These are phyloP conservation scores for Arthrobotrys sphaeroides DNA, from an alignment of 2,329 filamentous ascomycete genomes.

Conservation along the genomic window DNA sequence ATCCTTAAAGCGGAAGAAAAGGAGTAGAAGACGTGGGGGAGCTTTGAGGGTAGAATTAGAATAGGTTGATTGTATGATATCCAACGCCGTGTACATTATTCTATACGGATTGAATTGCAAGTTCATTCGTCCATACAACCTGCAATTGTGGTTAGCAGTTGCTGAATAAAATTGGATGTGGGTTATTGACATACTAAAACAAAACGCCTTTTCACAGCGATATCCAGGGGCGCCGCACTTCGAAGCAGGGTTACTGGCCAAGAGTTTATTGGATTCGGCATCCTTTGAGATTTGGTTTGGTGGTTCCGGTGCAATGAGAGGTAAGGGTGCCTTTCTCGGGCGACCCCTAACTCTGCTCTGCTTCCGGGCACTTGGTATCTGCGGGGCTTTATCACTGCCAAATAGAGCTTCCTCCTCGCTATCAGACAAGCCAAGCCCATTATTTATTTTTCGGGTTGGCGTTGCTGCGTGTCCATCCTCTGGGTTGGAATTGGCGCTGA, in stretches of 20 bases:
- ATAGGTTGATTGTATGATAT: neutral
- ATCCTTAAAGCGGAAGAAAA: slow-evolving; percentile 61
- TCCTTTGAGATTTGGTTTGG: neutral
- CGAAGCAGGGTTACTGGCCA: neutral
- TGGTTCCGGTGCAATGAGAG: slow-evolving; percentile 20
- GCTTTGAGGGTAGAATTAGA: neutral
- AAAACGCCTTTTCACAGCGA: slow-evolving; percentile 47
- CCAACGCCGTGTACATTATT: slow-evolving; percentile 24
- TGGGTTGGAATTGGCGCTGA: neutral
- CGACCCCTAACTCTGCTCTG: slow-evolving; percentile 23
- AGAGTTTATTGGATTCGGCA: slow-evolving; percentile 3
- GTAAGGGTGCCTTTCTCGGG: slow-evolving; percentile 14
- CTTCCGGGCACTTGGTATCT: slow-evolving; percentile 4
- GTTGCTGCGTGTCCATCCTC: neutral
- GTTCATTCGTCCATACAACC: slow-evolving; percentile 29
- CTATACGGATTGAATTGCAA: neutral
- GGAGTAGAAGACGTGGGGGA: neutral
- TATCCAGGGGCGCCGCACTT: slow-evolving; percentile 46
- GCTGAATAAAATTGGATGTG: neutral
- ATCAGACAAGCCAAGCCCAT: slow-evolving; percentile 35
- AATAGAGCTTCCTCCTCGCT: slow-evolving; percentile 28
- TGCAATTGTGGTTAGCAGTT: slow-evolving; percentile 15
- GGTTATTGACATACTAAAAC: slow-evolving; percentile 43
- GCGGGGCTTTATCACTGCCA: neutral
- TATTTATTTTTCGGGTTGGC: slow-evolving; percentile 1